phyloP scores from a whole-genome alignment of 345 rosid species.

The Sapria himalayana region DNA sequence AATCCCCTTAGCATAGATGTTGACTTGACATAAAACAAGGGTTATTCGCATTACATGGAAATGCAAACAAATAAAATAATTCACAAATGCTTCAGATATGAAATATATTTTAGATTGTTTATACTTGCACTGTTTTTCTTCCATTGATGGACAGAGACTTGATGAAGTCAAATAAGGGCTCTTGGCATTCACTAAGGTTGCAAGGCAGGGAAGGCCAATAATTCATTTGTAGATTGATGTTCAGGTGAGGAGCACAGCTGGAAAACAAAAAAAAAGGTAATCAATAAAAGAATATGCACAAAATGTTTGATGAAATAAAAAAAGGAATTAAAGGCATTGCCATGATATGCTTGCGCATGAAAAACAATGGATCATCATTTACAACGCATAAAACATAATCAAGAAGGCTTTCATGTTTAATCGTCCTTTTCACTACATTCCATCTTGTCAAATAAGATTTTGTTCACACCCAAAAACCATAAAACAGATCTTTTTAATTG shows the following conservation, averaged over 20 bases:
- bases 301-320: neutral
- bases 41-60: too few species aligned
- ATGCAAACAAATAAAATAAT: neutral
- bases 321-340: constrained; percentile 2
- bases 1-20: too few species aligned
- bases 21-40: too few species aligned
- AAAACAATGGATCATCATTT: neutral
- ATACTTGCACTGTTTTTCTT: constrained; percentile 67
- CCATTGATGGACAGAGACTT: constrained; percentile 54
- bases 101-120: constrained; percentile 1
- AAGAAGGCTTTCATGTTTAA: too few species aligned
- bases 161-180: constrained; percentile 65
- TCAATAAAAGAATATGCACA: constrained; percentile 2
- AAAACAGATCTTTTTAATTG: too few species aligned
- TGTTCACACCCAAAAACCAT: too few species aligned
- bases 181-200: constrained; percentile 74
- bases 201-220: constrained; percentile 87
- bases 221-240: constrained; percentile 93
- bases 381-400: neutral
- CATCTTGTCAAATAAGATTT: too few species aligned
- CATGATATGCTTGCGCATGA: neutral
- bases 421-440: too few species aligned
- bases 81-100: neutral
- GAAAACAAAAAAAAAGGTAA: constrained; percentile 3
- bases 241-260: constrained; percentile 85